These are phyloP conservation scores for Nymphaea thermarum DNA, from an alignment of 164 flowering plant species.

Conservation along the genomic window DNA sequence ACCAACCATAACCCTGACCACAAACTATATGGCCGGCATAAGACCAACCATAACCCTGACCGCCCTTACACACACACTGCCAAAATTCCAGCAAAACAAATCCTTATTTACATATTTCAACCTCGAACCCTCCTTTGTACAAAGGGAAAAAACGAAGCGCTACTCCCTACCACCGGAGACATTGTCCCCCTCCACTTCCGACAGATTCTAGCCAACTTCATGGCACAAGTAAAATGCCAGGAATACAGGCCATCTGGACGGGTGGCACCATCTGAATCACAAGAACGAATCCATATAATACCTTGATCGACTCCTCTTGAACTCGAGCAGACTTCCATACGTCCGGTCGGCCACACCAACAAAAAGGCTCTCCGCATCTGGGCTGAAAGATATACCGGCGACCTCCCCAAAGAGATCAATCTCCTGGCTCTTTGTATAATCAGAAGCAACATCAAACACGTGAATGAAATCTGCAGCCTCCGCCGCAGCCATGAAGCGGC, in stretches of 20 bases:
- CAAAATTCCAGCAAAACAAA: too few species aligned
- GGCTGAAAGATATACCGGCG: conserved; percentile 91
- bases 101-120: too few species aligned
- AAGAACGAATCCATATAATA: conserved; percentile 34
- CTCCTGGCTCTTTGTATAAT: conserved; percentile 46
- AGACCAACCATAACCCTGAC: too few species aligned
- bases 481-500: conserved; percentile 83
- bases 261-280: conserved; percentile 5
- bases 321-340: conserved; percentile 82
- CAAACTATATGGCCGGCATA: too few species aligned
- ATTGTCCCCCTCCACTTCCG: too few species aligned
- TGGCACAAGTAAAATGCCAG: too few species aligned
- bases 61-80: too few species aligned
- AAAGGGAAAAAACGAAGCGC: too few species aligned
- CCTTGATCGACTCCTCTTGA: conserved; percentile 33
- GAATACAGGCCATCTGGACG: neutral
- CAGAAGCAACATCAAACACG: conserved; percentile 43
- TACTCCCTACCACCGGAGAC: too few species aligned
- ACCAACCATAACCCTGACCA: too few species aligned
- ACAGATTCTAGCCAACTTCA: too few species aligned
- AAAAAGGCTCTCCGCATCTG: conserved; percentile 76
- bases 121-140: too few species aligned
- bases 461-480: conserved; percentile 97
- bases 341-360: conserved; percentile 83
- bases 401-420: conserved; percentile 92